Conservation (phyloP, 345 rosid genomes). For the Sonneratia caseolaris region DNA sequence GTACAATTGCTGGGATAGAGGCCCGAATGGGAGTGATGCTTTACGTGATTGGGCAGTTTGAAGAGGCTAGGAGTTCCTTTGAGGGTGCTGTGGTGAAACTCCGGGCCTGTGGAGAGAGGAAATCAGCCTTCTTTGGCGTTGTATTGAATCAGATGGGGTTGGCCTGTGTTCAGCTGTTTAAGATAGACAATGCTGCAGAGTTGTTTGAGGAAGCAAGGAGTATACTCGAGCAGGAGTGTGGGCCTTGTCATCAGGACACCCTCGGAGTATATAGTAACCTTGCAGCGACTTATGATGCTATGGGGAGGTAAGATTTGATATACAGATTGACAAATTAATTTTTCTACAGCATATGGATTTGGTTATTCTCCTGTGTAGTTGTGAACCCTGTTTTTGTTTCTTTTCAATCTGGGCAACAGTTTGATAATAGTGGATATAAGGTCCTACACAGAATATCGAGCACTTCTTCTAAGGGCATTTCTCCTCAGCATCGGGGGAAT, state of each 20-base stretch:
- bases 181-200: conserved; percentile 92
- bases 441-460: background rate
- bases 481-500: background rate
- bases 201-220: conserved; percentile 88
- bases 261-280: conserved; percentile 94
- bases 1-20: conserved; percentile 90
- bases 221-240: conserved; percentile 83
- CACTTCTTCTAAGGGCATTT: background rate
- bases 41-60: conserved; percentile 79
- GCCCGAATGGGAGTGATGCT: conserved; percentile 98
- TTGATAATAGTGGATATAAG: background rate
- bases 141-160: conserved; percentile 98
- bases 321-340: background rate
- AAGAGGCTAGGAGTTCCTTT: conserved; percentile 79
- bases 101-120: conserved; percentile 84
- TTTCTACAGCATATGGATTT: background rate
- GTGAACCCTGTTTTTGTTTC: background rate
- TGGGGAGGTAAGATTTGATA: conserved; percentile 67
- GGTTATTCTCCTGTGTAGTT: background rate
- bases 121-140: conserved; percentile 93
- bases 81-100: conserved; percentile 81
- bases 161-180: conserved; percentile 95
- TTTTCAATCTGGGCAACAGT: background rate
- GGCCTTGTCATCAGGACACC: conserved; percentile 95
- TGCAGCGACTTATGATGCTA: conserved; percentile 98